A percentile compares a stretch with the other conserved stretches of the same genome.
Conservation (phyloP, 768 basidiomycete genomes). For the Lactarius deliciosus region DNA sequence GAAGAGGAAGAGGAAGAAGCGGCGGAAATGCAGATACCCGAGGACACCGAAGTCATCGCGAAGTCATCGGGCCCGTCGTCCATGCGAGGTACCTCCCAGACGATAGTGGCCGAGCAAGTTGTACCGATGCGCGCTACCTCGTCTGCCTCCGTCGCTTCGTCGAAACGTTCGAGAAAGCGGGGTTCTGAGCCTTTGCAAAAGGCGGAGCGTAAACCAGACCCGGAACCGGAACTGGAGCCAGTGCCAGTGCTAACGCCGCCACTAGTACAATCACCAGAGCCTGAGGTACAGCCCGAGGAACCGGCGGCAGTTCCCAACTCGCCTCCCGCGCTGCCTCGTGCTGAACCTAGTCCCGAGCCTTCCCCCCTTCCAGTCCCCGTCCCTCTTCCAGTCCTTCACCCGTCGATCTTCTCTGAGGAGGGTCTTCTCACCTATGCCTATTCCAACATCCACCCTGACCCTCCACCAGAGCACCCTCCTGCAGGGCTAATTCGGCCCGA, state of each 20-base stretch:
- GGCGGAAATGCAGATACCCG: background rate
- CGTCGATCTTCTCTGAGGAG: conserved; percentile 22
- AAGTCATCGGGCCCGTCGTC: conserved; percentile 15
- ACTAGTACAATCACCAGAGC: background rate
- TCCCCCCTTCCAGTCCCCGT: conserved; percentile 22
- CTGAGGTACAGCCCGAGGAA: conserved; percentile 8
- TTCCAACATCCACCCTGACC: conserved; percentile 14
- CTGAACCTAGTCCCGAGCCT: conserved; percentile 7
- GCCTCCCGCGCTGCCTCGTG: conserved; percentile 8
- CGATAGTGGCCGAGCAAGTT: conserved; percentile 10
- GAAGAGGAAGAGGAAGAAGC: conserved; percentile 15
- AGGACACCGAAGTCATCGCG: background rate
- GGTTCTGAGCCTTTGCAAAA: conserved; percentile 9
- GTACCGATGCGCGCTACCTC: background rate
- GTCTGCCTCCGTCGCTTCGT: conserved; percentile 12
- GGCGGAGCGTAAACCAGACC: background rate
- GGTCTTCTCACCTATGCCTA: conserved; percentile 27
- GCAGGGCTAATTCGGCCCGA: conserved; percentile 8
- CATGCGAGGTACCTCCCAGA: conserved; percentile 14
- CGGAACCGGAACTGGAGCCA: background rate
- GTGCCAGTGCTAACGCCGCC: background rate
- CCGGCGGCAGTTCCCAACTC: background rate
- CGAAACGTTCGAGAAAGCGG: conserved; percentile 9
- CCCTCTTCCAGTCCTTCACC: conserved; percentile 24
- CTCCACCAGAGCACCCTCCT: conserved; percentile 5